Evolutionary conservation across 441 rosid species (phyloP).

Genomic region (Jatropha multifida): DNA sequence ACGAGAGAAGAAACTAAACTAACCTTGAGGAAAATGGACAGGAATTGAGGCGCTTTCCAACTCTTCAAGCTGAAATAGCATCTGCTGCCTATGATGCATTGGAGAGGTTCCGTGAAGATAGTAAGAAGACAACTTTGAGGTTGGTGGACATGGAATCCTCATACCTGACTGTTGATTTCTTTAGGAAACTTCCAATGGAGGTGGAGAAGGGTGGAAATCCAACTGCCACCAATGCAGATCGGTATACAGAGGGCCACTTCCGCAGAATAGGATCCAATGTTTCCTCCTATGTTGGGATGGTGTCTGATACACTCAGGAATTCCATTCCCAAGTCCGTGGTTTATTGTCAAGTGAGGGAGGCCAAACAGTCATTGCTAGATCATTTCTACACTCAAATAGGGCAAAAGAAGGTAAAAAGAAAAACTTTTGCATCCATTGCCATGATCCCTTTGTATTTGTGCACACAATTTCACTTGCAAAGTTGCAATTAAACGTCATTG

Average conservation of each 20-base stretch:
- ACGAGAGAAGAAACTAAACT: constrained; percentile 1
- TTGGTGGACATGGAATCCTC: constrained; percentile 94
- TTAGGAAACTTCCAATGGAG: constrained; percentile 78
- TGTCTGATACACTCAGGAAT: constrained; percentile 64
- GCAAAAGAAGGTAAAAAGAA: constrained; percentile 55
- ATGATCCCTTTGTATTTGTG: too few relatives aligned
- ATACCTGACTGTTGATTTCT: constrained; percentile 83
- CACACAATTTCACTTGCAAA: too few relatives aligned
- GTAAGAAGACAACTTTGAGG: constrained; percentile 68
- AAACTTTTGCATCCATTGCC: background rate
- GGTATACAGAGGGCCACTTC: constrained; percentile 67
- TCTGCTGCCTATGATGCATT: constrained; percentile 62
- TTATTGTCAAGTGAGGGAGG: constrained; percentile 81
- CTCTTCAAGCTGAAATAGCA: constrained; percentile 75
- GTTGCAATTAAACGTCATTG: too few relatives aligned
- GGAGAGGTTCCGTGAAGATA: constrained; percentile 79
- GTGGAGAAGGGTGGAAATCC: constrained; percentile 52
- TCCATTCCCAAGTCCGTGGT: constrained; percentile 85
- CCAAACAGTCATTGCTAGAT: constrained; percentile 65
- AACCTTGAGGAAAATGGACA: constrained; percentile 31
- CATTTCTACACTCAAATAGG: constrained; percentile 68
- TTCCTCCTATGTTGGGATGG: constrained; percentile 70
- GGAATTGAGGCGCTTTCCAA: constrained; percentile 87
- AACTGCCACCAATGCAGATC: constrained; percentile 39
- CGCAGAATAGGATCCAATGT: constrained; percentile 76